Percentiles rank a stretch among this genome's conserved stretches.
phyloP scores from a whole-genome alignment of 2,329 filamentous ascomycete genomes.

The Neobulgaria alba region DNA sequence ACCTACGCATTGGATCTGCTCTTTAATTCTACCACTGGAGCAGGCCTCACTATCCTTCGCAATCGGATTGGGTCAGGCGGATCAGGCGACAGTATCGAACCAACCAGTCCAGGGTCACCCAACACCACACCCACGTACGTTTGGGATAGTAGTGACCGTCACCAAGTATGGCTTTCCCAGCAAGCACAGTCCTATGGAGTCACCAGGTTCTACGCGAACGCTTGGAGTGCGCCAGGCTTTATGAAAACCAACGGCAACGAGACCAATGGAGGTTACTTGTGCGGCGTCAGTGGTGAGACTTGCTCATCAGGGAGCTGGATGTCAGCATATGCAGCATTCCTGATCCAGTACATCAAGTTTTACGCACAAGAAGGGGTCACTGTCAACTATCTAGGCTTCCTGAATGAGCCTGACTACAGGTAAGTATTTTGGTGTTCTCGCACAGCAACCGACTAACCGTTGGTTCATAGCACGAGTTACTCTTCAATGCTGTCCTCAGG shows the following conservation, averaged over 20 bases:
- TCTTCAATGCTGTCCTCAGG: constrained; percentile 39
- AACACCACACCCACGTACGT: constrained; percentile 34
- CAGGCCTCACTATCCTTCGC: constrained; percentile 42
- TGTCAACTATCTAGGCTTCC: constrained; percentile 35
- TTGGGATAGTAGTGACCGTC: constrained; percentile 39
- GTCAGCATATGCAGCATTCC: constrained; percentile 40
- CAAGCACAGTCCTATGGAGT: constrained; percentile 36
- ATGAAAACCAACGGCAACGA: constrained; percentile 43
- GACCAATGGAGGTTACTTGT: constrained; percentile 36
- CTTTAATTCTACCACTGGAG: constrained; percentile 37
- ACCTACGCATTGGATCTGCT: constrained; percentile 36
- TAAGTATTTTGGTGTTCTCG: constrained; percentile 9
- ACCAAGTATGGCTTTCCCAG: constrained; percentile 44
- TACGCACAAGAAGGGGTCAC: constrained; percentile 34
- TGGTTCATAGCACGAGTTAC: constrained; percentile 30
- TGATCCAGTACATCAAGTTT: constrained; percentile 37
- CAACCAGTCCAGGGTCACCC: constrained; percentile 36
- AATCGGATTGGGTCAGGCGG: constrained; percentile 37
- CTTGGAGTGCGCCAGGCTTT: constrained; percentile 42
- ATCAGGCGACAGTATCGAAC: constrained; percentile 33
- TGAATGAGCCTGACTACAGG: constrained; percentile 37
- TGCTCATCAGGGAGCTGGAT: constrained; percentile 38
- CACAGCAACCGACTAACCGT: not conserved
- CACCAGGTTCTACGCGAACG: constrained; percentile 39
- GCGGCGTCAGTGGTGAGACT: constrained; percentile 33